Base-by-base conservation (phyloP, 2,329 filamentous ascomycete genomes). In the Xylariaceae sp. region DNA sequence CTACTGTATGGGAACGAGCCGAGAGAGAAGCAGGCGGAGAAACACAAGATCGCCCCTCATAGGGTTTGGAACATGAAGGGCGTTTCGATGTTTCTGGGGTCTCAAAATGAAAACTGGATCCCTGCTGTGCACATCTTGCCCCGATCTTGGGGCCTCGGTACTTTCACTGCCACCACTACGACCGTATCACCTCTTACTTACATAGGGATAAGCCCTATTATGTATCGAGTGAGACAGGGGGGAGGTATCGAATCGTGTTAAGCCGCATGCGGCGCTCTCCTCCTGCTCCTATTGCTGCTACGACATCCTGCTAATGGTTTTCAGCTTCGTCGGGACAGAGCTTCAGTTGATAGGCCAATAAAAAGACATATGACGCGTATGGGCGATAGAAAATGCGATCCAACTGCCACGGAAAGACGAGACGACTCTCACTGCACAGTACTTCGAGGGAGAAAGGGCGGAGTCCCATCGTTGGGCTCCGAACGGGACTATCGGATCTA, bases 401-500 rank as follows among this genome's bases (percentile, higher is more conserved):
- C 39, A 34, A 6, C 47, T 42, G 45, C 13, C 13, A 30, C 51
- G 23, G 23, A 4, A 34, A 15, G 49, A 30, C 30, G 39, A 53
- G 35, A 51, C 11, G 42, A 53, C 56, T 47, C 37, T 39, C 17
- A 54, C 55, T 61, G 58, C 60, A 60, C 51, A 49, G 45, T 59
- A 18, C 55, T 17, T 48, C 58, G 13, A n/a, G 44, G 37, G 37
- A 34, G 53, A 23, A 39, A 47, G 49, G 47, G 54, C 55, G 23
- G 23, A 51, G 23, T 4, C 23, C 58, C 51, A 55, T 59, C 10
- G 47, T 52, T 55, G 48, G 45, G 10, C 3, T 30, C 30, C 7
- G 45, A 52, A 48, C 17, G 51, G 56, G 35, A 59, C 48, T 51
- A 59, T 42, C 37, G 37, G 37, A 61, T 61, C 58, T 56, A 55